phyloP scores from a whole-genome alignment of 2,329 filamentous ascomycete genomes.

The Phialocephala sp. region DNA sequence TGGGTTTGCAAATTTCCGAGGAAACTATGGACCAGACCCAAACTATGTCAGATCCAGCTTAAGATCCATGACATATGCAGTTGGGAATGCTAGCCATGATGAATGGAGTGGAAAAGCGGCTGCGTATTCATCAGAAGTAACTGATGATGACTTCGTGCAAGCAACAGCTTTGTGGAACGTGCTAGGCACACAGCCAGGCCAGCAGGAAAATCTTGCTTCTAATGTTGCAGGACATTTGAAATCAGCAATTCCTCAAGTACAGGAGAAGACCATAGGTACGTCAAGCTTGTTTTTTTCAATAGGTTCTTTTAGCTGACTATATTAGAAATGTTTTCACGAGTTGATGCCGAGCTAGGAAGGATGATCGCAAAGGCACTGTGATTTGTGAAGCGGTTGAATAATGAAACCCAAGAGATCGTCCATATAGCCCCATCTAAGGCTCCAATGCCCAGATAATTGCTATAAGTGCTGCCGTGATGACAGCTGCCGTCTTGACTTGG shows the following conservation, averaged over 20 bases:
- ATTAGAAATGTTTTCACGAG: conserved; percentile 59
- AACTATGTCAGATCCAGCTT: conserved; percentile 53
- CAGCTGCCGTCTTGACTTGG: neutral
- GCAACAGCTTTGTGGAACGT: conserved; percentile 44
- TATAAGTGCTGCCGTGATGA: neutral
- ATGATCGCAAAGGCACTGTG: conserved; percentile 52
- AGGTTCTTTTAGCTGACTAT: neutral
- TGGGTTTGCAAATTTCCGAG: conserved; percentile 73
- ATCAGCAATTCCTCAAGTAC: conserved; percentile 47
- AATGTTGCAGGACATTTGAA: conserved; percentile 64
- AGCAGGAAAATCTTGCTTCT: conserved; percentile 65
- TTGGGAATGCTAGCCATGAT: conserved; percentile 45
- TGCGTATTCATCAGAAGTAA: conserved; percentile 47
- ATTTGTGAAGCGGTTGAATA: neutral
- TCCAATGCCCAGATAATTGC: neutral
- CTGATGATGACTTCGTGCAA: conserved; percentile 41
- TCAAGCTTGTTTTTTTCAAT: conserved; percentile 44
- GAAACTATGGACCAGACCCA: conserved; percentile 64
- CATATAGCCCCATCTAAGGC: neutral
- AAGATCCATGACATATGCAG: conserved; percentile 12
- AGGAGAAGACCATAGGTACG: conserved; percentile 58
- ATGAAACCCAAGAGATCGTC: neutral
- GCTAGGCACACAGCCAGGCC: conserved; percentile 53
- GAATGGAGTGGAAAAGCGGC: conserved; percentile 51
- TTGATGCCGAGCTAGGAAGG: conserved; percentile 57